Evolutionary conservation across 108 stramenopile genomes (phyloP).

Genomic region (Parietichytrium sp.): DNA sequence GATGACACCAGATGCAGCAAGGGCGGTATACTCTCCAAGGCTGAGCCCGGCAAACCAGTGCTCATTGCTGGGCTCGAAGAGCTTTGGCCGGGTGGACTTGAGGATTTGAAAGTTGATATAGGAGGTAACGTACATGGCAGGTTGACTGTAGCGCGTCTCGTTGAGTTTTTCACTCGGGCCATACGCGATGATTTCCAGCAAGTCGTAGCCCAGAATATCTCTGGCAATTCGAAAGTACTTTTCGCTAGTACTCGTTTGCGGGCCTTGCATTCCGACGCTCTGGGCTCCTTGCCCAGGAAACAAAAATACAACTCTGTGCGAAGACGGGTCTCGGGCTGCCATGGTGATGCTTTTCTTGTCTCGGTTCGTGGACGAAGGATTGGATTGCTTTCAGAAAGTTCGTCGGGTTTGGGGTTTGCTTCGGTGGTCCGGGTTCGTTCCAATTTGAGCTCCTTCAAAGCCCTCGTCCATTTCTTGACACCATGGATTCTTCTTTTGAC

Average conservation of each 20-base stretch:
- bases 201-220: neutral
- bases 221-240: neutral
- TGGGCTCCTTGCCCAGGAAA: constrained; percentile 27
- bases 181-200: neutral
- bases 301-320: neutral
- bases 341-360: no score
- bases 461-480: no score
- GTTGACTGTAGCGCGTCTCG: constrained; percentile 28
- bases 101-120: constrained; percentile 7
- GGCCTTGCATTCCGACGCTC: neutral
- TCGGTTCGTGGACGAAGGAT: no score
- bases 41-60: neutral
- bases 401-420: no score
- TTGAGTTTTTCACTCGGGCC: constrained; percentile 6
- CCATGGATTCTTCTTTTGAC: no score
- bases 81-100: neutral
- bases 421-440: no score
- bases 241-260: neutral
- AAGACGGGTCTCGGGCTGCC: no score
- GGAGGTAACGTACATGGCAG: neutral
- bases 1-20: neutral
- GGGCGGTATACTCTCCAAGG: constrained; percentile 14
- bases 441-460: no score
- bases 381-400: no score
- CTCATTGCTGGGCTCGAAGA: neutral